These are phyloP conservation scores for Barnettozyma salicaria DNA, from an alignment of 805 yeast genomes.

Conservation along the genomic window DNA sequence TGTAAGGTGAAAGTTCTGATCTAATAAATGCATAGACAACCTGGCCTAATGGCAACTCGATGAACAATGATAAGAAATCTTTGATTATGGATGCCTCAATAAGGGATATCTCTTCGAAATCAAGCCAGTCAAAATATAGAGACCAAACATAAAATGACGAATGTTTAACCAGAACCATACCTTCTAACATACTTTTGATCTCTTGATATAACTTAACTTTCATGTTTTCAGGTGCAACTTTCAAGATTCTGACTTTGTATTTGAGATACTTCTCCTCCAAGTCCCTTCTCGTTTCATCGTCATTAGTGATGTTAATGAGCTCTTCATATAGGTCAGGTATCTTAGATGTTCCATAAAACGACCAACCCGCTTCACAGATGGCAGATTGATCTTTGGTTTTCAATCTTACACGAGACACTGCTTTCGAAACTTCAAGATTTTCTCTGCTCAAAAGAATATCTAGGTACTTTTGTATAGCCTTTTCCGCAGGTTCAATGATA, in stretches of 20 bases:
- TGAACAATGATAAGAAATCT: slow-evolving; percentile 52
- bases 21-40: slow-evolving; percentile 55
- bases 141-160: slow-evolving; percentile 65
- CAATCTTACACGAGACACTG: slow-evolving; percentile 42
- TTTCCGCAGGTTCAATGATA: slow-evolving; percentile 40
- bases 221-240: slow-evolving; percentile 40
- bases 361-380: slow-evolving; percentile 39
- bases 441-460: slow-evolving; percentile 37
- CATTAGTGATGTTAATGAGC: slow-evolving; percentile 52
- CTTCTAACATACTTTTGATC: slow-evolving; percentile 55
- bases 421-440: slow-evolving; percentile 33
- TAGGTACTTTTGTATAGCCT: slow-evolving; percentile 39
- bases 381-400: slow-evolving; percentile 18
- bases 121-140: slow-evolving; percentile 67
- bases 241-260: slow-evolving; percentile 49
- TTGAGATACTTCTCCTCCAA: slow-evolving; percentile 57
- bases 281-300: slow-evolving; percentile 52
- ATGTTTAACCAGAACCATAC: slow-evolving; percentile 64
- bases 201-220: slow-evolving; percentile 37
- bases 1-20: slow-evolving; percentile 64
- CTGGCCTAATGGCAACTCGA: slow-evolving; percentile 53
- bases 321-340: slow-evolving; percentile 49
- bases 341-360: slow-evolving; percentile 42
- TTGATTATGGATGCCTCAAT: slow-evolving; percentile 42
- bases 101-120: slow-evolving; percentile 43